These are phyloP conservation scores for Botrytis aclada DNA, from an alignment of 2,329 filamentous ascomycete genomes.

Conservation along the genomic window DNA sequence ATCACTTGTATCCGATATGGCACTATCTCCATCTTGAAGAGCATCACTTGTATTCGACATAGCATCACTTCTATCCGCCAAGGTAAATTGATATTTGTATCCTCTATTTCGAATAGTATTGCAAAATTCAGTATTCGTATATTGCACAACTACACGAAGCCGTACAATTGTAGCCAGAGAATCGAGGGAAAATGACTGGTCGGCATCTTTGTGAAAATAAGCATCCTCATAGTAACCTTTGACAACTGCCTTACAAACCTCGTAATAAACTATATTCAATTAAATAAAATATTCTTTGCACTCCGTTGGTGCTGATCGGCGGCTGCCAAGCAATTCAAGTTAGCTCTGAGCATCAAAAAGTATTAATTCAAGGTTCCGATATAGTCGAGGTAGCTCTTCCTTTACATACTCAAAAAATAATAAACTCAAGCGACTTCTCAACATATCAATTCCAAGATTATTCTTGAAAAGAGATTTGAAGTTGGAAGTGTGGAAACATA, in stretches of 20 bases:
- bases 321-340: conserved; percentile 14
- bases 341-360: conserved; percentile 4
- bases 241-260: conserved; percentile 18
- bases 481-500: not conserved
- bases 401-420: conserved; percentile 14
- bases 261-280: conserved; percentile 10
- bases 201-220: conserved; percentile 19
- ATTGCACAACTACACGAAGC: conserved; percentile 20
- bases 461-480: not conserved
- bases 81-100: conserved; percentile 20
- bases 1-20: no score
- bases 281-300: conserved; percentile 17
- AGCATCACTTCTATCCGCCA: no score
- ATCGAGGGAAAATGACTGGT: not conserved
- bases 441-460: not conserved
- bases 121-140: conserved; percentile 18
- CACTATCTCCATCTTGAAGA: not conserved
- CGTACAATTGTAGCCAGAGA: conserved; percentile 1
- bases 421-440: conserved; percentile 2
- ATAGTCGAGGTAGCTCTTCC: conserved; percentile 22
- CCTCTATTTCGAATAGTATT: not conserved
- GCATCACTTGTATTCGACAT: not conserved
- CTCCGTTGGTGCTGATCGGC: conserved; percentile 15
- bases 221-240: conserved; percentile 22
- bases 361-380: conserved; percentile 31